Base-by-base conservation (phyloP, 148 eudicot genomes). In the Rhododendron ovatum region DNA sequence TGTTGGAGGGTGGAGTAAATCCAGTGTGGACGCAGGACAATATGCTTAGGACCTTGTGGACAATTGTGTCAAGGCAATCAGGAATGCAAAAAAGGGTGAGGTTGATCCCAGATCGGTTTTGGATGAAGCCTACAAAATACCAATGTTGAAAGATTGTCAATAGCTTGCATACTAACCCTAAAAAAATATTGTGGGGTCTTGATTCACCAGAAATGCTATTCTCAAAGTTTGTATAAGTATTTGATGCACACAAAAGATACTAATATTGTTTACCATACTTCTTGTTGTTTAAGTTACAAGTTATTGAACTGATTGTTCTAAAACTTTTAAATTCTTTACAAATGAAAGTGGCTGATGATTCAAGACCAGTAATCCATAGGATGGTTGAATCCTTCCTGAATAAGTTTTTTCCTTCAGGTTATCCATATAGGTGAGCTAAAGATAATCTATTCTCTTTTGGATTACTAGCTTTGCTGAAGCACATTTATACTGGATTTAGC, bases 341-440 rank as follows among this genome's bases (percentile, higher is more conserved):
- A 98, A 92, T 94, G 75, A 92, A 88, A 82, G 85, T 93, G 89
- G 91, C 95, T 74, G 91, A 93, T 69, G 99, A 97, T 86, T 87
- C 94, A 93, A 98, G 30, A 81, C 96, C 98, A 74, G 87, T 90
- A 41, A 84, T 88, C 79, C 90, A 88, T 82, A 92, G 84, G 85
- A 75, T 93, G 89, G 89, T 88, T 80, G 99, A 93, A 85, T 95
- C 98, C 57, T 97, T 97, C 89, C 88, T 92, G 78, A 95, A 93
- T 88, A 91, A 93, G 28, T 97, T 97, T 91, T 97, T 93, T 59
- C 98, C 99, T 69, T 91, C 98, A 14, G 99, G 99, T 24, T 97
- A 95, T 89, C 99, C 99, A 84, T 97, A 95, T 87, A 96, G 99
- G 99, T 96, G 39, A 85, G 89, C 81, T 61, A 63, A 33, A 65